A percentile compares a stretch with the other conserved stretches of the same genome.
Conservation (phyloP, 2,329 filamentous ascomycete genomes). For the Nectriaceae sp. region DNA sequence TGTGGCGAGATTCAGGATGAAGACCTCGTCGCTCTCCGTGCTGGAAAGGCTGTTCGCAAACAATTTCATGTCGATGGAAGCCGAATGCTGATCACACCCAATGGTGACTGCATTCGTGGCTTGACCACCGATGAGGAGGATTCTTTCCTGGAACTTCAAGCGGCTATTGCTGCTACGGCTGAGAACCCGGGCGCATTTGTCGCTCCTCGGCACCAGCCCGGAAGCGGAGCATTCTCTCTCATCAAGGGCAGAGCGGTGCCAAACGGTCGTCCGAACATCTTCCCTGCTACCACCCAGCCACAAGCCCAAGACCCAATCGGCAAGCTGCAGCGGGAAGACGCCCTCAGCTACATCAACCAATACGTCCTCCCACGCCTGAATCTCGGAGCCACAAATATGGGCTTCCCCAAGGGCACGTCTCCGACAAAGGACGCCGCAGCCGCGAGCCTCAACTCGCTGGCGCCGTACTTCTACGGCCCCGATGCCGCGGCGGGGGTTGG, state of each 20-base stretch:
- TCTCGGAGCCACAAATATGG: conserved; percentile 50
- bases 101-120: conserved; percentile 75
- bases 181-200: conserved; percentile 58
- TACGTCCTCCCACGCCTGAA: conserved; percentile 64
- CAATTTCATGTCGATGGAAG: conserved; percentile 59
- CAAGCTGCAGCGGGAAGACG: conserved; percentile 68
- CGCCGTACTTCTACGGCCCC: conserved; percentile 57
- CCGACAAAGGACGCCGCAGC: conserved; percentile 48
- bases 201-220: conserved; percentile 55
- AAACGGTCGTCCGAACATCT: conserved; percentile 63
- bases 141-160: conserved; percentile 69
- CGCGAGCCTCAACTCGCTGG: conserved; percentile 55
- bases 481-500: conserved; percentile 47
- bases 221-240: conserved; percentile 59
- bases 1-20: conserved; percentile 45
- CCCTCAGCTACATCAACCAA: conserved; percentile 69
- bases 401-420: conserved; percentile 38
- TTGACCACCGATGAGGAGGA: conserved; percentile 69
- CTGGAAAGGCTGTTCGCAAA: conserved; percentile 62
- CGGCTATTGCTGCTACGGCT: conserved; percentile 51
- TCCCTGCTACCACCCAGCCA: conserved; percentile 50
- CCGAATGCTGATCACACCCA: conserved; percentile 72
- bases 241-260: conserved; percentile 66
- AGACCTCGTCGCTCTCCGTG: conserved; percentile 56
- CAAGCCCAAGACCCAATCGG: conserved; percentile 58